Base-by-base conservation (phyloP, 768 basidiomycete genomes). In the Mycena capillaripes region DNA sequence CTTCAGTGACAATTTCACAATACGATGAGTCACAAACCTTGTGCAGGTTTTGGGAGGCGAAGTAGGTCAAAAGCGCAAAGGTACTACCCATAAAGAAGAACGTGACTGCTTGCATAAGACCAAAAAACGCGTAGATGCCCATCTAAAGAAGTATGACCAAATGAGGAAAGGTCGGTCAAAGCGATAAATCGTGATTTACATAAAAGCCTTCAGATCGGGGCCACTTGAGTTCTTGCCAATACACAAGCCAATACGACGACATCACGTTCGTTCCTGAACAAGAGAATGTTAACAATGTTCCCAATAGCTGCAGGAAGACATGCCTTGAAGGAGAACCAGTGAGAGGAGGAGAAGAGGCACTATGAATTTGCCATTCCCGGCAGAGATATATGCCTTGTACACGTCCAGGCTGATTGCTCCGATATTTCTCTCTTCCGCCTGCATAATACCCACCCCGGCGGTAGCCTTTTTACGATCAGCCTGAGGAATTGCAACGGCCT, bases 211-310 rank as follows among this genome's bases (percentile, higher is more conserved):
- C 82, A 8, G 91, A 74, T 68, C 84, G 84, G 21, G 84, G 81
- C 86, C 89, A 96, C 77, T 90, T 85, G 58, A 86, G 89, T 75
- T 94, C 92, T 78, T 95, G 89, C 95, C 95, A 97, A 84, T 93
- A 97, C 1, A 96, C 91, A 66, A 97, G 86, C 92, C 93, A 95
- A 77, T 94, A 94, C 0, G 90, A 90, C 10, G 90, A 89, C 84
- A 97, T 83, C 21, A 64, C 56, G 23, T 59, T 59, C 14, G 63
- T 0, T n/a, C n/a, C n/a, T n/a, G n/a, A n/a, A n/a, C n/a, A n/a
- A n/a, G n/a, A n/a, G n/a, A n/a, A n/a, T n/a, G n/a, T n/a, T n/a
- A n/a, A n/a, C n/a, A n/a, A n/a, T n/a, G n/a, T n/a, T n/a, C n/a
- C n/a, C n/a, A n/a, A n/a, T n/a, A n/a, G n/a, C n/a, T n/a, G n/a